A percentile compares a stretch with the other conserved stretches of the same genome.
These are phyloP conservation scores for Pistacia atlantica DNA, from an alignment of 345 rosid species.

Conservation along the genomic window DNA sequence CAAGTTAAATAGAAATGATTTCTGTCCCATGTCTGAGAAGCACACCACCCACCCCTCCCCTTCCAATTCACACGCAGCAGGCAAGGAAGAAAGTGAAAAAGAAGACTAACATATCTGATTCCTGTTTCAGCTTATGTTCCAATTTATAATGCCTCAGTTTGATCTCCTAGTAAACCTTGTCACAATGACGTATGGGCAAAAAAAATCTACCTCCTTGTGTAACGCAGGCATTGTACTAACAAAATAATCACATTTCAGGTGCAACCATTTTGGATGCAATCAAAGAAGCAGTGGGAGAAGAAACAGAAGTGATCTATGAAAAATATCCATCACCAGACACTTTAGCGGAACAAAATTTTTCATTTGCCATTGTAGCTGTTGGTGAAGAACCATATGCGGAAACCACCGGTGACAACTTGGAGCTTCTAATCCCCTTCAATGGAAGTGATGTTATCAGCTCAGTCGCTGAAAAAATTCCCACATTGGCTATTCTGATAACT, in stretches of 20 bases:
- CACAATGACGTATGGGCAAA: neutral
- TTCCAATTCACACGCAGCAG: neutral
- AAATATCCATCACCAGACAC: conserved; percentile 55
- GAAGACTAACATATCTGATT: neutral
- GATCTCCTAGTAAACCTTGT: neutral
- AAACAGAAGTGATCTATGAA: conserved; percentile 69
- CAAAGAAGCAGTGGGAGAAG: conserved; percentile 53
- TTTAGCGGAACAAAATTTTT: conserved; percentile 45
- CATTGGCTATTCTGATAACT: conserved; percentile 58
- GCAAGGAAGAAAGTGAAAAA: neutral
- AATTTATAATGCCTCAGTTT: neutral
- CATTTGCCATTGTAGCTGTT: conserved; percentile 71
- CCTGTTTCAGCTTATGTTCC: conserved; percentile 1
- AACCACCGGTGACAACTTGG: conserved; percentile 52
- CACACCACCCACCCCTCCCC: too few relatives aligned
- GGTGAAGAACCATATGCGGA: conserved; percentile 90
- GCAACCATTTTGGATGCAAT: conserved; percentile 82
- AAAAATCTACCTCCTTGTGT: too few relatives aligned
- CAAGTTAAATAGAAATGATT: neutral
- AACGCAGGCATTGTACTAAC: neutral
- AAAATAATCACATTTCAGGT: conserved; percentile 40
- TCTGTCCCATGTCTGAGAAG: neutral
- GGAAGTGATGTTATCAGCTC: conserved; percentile 51
- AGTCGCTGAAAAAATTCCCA: conserved; percentile 64
- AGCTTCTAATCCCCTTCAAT: conserved; percentile 63